Base-by-base conservation (phyloP, 1,139 yeast species). In the Debaryomycetaceae sp. region DNA sequence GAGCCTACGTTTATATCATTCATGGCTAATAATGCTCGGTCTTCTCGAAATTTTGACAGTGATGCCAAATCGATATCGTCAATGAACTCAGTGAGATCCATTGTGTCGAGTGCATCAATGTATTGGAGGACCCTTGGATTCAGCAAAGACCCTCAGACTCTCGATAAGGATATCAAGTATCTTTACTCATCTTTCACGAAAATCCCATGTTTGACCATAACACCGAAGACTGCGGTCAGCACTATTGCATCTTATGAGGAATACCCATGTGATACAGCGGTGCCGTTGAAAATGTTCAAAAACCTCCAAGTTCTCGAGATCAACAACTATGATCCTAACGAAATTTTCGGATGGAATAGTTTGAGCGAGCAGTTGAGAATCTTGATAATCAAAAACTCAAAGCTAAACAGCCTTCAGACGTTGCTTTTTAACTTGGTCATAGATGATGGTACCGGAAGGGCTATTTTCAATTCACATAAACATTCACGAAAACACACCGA, bases 221-320 rank as follows among this genome's bases (percentile, higher is more conserved):
- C 81, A 11, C 83, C 84, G 7, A 81, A 78, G 43, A 70, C 80
- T 7, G 78, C 78, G 44, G 73, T 81, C 17, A 73, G 67, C 47
- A 63, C 77, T 37, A 81, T 81, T 30, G 68, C 67, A 37, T 81
- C 82, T 2, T 82, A 79, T 53, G 87, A 81, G 54, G 87, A 81
- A 53, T 81, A 77, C 50, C 87, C 87, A 1, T 81, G 83, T 54
- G 87, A 81, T 52, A 80, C 87, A 2, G 74, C 84, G 2, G 82
- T 83, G 5, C 87, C 87, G 1, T 55, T 82, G 13, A 64, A 63
- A 37, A 70, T 79, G 61, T 81, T 81, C 55, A 79, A 79, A 47
- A 82, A 80, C 53, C 58, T 81, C 34, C 79, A 81, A 41, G 84
- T 80, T 17, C 63, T 81, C 38, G 87, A 81, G 52, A 58, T 82